Percentiles rank a stretch among this genome's conserved stretches.
phyloP scores from a whole-genome alignment of 2,329 filamentous ascomycete genomes.

The Volutella citrinella region DNA sequence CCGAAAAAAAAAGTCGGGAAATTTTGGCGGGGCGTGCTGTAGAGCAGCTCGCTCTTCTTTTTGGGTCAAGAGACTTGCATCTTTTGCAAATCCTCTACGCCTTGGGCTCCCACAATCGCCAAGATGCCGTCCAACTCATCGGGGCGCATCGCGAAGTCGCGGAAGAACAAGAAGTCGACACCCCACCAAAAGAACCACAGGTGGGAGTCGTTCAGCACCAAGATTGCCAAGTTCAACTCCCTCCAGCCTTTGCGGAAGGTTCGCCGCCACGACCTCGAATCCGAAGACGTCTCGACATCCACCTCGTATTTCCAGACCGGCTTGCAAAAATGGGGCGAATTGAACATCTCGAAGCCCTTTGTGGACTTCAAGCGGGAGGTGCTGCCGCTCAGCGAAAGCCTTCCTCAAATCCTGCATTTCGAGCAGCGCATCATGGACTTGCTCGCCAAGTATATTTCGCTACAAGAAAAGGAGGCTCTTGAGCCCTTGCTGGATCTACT shows the following conservation, averaged over 20 bases:
- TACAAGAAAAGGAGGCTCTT: constrained; percentile 73
- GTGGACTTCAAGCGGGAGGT: constrained; percentile 73
- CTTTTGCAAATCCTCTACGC: constrained; percentile 22
- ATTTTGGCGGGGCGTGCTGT: constrained; percentile 30
- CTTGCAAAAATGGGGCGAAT: constrained; percentile 83
- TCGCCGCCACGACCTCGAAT: constrained; percentile 78
- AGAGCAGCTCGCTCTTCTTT: constrained; percentile 18
- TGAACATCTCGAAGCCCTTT: constrained; percentile 84
- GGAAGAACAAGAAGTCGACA: constrained; percentile 68
- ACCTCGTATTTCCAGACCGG: constrained; percentile 86
- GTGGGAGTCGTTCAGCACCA: constrained; percentile 87
- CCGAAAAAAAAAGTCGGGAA: constrained; percentile 33
- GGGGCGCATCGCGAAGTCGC: constrained; percentile 66
- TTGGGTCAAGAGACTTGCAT: constrained; percentile 15
- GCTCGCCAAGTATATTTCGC: constrained; percentile 72
- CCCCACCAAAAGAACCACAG: constrained; percentile 78
- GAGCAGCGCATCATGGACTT: constrained; percentile 79
- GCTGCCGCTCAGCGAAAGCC: constrained; percentile 76
- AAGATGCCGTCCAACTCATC: constrained; percentile 62
- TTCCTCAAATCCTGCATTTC: constrained; percentile 89
- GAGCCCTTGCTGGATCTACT: constrained; percentile 87
- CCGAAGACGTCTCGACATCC: constrained; percentile 69
- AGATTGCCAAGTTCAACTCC: constrained; percentile 83
- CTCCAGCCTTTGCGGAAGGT: constrained; percentile 90
- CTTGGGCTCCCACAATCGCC: constrained; percentile 30